Conservation (phyloP, 2,329 filamentous ascomycete genomes). For the Grosmannia clavigera region DNA sequence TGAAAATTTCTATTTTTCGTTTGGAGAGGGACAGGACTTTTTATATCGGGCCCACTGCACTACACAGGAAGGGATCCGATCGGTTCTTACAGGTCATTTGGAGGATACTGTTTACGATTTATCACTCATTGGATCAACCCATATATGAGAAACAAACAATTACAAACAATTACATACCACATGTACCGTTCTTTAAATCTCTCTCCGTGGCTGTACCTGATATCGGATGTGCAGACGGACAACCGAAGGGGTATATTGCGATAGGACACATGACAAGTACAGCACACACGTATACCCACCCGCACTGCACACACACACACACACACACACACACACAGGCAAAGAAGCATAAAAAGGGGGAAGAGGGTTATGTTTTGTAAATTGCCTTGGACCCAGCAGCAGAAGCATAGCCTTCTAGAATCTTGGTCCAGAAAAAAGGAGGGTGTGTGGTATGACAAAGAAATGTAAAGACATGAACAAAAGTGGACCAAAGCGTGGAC, state of each 20-base stretch:
- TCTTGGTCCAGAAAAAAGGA: background rate
- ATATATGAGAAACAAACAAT: background rate
- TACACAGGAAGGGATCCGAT: background rate
- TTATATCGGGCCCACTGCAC: background rate
- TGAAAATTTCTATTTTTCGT: background rate
- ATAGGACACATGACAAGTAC: background rate
- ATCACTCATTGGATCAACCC: background rate
- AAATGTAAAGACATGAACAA: background rate
- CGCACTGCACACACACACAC: background rate
- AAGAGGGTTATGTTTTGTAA: background rate
- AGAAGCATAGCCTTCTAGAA: background rate
- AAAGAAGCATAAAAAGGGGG: background rate
- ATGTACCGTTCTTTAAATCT: background rate
- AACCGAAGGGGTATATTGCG: background rate
- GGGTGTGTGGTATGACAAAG: slow-evolving; percentile 1
- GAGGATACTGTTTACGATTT: background rate
- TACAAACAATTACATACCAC: background rate
- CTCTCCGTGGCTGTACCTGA: background rate
- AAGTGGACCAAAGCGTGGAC: background rate
- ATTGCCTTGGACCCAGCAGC: background rate
- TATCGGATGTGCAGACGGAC: background rate
- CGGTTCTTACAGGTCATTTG: background rate
- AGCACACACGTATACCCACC: background rate
- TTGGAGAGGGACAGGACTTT: background rate
- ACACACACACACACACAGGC: background rate